Conservation (phyloP, 1,284 basidiomycete genomes). For the Papiliotrema laurentii region DNA sequence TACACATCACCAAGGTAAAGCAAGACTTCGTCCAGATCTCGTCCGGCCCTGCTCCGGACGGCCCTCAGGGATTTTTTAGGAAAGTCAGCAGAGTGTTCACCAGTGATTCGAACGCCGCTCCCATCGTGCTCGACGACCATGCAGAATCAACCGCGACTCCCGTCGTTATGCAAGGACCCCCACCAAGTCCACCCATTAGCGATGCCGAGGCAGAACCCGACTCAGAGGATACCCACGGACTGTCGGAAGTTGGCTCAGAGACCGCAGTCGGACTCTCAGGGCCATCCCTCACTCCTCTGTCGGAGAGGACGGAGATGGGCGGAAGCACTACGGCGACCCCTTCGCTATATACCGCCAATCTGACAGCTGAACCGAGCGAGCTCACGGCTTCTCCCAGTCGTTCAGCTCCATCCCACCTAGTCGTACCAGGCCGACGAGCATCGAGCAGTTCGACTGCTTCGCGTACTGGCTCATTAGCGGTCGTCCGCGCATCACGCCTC, state of each 20-base stretch:
- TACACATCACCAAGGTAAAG: slow-evolving; percentile 40
- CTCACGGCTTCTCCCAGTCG: slow-evolving; percentile 3
- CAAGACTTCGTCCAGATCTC: slow-evolving; percentile 28
- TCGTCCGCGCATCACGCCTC: slow-evolving; percentile 34
- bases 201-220: slow-evolving; percentile 18
- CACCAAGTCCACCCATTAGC: slow-evolving; percentile 44
- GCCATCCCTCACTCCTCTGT: not conserved
- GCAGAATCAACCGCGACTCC: not conserved
- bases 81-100: slow-evolving; percentile 34
- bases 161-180: slow-evolving; percentile 37
- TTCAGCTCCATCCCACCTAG: not conserved
- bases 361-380: slow-evolving; percentile 22
- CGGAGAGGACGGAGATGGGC: not conserved
- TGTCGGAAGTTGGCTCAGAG: slow-evolving; percentile 5
- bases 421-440: slow-evolving; percentile 8
- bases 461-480: slow-evolving; percentile 35
- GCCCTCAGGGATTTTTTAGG: slow-evolving; percentile 20
- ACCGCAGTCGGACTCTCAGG: slow-evolving; percentile 6
- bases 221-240: not conserved
- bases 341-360: slow-evolving; percentile 16
- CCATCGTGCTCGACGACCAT: not conserved
- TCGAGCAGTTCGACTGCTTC: slow-evolving; percentile 28
- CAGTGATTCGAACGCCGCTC: slow-evolving; percentile 4
- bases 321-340: not conserved
- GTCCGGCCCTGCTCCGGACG: slow-evolving; percentile 8